Conservation (phyloP, 768 basidiomycete genomes). For the Kwoniella bestiolae region DNA sequence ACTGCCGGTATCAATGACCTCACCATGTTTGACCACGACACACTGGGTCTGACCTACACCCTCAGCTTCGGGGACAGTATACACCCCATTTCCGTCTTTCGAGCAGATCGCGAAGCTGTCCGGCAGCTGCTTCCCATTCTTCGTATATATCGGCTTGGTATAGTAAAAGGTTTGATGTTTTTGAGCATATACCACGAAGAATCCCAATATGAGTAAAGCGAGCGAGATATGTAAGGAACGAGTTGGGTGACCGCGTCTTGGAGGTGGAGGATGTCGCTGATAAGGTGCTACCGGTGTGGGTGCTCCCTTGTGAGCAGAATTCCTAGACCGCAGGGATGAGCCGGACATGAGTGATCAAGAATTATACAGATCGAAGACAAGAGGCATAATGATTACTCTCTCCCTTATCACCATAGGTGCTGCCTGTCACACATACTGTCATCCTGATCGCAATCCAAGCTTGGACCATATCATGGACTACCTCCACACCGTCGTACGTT, state of each 20-base stretch:
- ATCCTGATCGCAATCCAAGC: not conserved
- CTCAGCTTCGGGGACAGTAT: constrained; percentile 42
- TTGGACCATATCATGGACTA: not conserved
- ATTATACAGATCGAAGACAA: not conserved
- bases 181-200: constrained; percentile 43
- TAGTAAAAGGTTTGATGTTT: constrained; percentile 5
- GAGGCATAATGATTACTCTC: too few species aligned
- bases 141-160: not conserved
- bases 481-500: not conserved
- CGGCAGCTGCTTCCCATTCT: constrained; percentile 24
- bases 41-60: constrained; percentile 45
- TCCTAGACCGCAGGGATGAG: not conserved
- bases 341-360: constrained; percentile 7
- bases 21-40: constrained; percentile 39
- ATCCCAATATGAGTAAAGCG: constrained; percentile 40
- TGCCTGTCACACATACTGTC: not conserved
- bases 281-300: constrained; percentile 11
- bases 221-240: constrained; percentile 44
- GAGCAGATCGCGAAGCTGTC: constrained; percentile 42
- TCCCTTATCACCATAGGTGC: too few species aligned
- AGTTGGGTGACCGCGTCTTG: constrained; percentile 25
- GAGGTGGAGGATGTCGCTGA: constrained; percentile 35
- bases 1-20: constrained; percentile 45
- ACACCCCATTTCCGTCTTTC: constrained; percentile 36
- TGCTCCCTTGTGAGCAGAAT: not conserved